Conservation (phyloP, 2,329 filamentous ascomycete genomes). For the Cryphonectria carpinicola region DNA sequence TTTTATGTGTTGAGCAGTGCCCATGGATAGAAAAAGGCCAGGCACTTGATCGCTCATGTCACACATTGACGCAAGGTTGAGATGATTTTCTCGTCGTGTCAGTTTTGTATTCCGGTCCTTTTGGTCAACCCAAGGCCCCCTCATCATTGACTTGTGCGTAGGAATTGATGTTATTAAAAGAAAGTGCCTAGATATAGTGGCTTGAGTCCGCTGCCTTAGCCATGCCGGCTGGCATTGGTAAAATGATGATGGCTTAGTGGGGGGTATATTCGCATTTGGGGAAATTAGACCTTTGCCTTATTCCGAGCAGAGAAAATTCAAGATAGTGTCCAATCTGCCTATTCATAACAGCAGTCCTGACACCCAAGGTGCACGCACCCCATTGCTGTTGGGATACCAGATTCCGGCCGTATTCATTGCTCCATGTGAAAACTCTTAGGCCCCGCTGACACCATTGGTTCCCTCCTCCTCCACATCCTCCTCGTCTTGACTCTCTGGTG, state of each 20-base stretch:
- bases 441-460: slow-evolving; percentile 1
- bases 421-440: neutral
- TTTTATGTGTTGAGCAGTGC: too few relatives aligned
- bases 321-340: neutral
- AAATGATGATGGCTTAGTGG: neutral
- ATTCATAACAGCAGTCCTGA: neutral
- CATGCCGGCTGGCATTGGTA: neutral
- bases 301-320: neutral
- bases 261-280: neutral
- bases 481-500: slow-evolving; percentile 17
- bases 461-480: slow-evolving; percentile 15
- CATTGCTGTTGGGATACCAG: neutral
- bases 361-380: neutral
- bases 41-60: too few relatives aligned
- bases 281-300: neutral
- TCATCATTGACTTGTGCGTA: neutral
- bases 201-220: neutral
- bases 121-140: neutral
- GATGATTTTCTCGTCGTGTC: too few relatives aligned
- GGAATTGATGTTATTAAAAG: neutral
- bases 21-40: too few relatives aligned
- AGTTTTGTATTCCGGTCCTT: too few relatives aligned
- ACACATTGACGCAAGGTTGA: too few relatives aligned
- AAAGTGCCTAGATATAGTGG: neutral
- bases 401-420: neutral